Base-by-base conservation (phyloP, 1,284 basidiomycete genomes). In the Leccinum subspadiceum region DNA sequence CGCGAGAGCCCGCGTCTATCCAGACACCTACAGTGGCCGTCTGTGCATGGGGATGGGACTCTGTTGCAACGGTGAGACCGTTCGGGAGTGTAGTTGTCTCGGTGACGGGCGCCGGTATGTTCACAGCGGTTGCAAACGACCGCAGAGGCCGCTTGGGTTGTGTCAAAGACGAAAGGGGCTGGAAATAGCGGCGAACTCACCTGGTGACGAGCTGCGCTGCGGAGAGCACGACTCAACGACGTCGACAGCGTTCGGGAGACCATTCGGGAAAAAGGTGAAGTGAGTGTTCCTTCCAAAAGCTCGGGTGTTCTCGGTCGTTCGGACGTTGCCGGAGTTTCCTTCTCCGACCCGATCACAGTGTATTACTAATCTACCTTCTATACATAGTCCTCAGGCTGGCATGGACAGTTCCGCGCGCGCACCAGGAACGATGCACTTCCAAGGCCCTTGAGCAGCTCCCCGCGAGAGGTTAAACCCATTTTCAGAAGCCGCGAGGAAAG, bases 1-100 rank as follows among this genome's bases (percentile, higher is more conserved):
- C 95, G 63, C 96, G 86, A 64, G 94, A 96, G 66, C 97, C 97
- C 62, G 96, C 96, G 74, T 98, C 96, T 72, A 99, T 97, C 95
- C 96, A 99, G 61, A 98, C 91, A 69, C 97, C 97, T 52, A 99
- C 95, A 31, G 96, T 99, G 13, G 96, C 96, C 12, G 96, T 98
- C 78, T 96, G 93, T 15, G 94, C 91, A 74, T 94, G 89, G 24
- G 94, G 86, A 66, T 96, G 93, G 26, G 93, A 83, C 80, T 98
- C 96, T 5, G 93, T 94, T 46, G 93, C 92, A 65, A 95, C 86
- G n/a, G 93, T 95, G 61, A 96, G 81, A 62, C 95, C 95, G 79
- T 96, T 97, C 15, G 91, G 82, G 58, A 98, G 87, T 5, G 92
- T 94, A 33, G 93, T 89, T 64, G 93, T 86, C 77, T 95, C 87